Base-by-base conservation (phyloP, 495 filamentous ascomycete genomes). In the Hypoxylon lenormandii region DNA sequence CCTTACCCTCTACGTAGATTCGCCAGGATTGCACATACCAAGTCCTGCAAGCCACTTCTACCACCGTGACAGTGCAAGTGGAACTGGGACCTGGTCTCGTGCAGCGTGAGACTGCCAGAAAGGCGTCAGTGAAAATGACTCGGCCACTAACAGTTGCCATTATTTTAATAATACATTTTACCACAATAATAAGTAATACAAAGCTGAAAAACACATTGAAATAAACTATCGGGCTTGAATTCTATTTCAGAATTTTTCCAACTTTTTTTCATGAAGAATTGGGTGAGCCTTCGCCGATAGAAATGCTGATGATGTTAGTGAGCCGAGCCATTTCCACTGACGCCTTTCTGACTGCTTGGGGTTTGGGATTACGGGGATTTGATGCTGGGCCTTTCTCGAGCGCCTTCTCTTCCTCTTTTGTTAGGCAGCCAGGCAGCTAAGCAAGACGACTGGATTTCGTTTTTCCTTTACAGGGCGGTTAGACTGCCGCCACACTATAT, bases 341-440 rank as follows among this genome's bases (percentile, higher is more conserved):
- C n/a, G n/a, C n/a, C n/a, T n/a, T n/a, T n/a, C n/a, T n/a, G n/a
- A n/a, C n/a, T 54, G 61, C 62, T 71, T 71, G 46, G 68, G 58
- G 62, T 71, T 71, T 71, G 68, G 68, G 40, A 63, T 36, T 18
- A 53, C 62, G 45, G 57, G 68, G 68, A 22, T 64, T n/a, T n/a
- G 15, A 56, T 70, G 66, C 66, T 70, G 50, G 68, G 37, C 26
- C 26, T 5, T 26, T 33, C 30, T 33, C 30, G 30, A 33, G 30
- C 6, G 30, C 30, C 30, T 8, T 33, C n/a, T 36, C 36, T 64
- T 61, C 23, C 23, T 49, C 64, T 52, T 50, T 47, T 60, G 30
- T 70, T 70, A 71, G 68, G 62, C 68, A 71, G 68, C 68, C 62
- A 54, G 57, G 68, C 68, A 71, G n/a, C n/a, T n/a, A n/a, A n/a